phyloP scores from a whole-genome alignment of 176 grass and related monocot genomes.

The Neostapfia colusana region DNA sequence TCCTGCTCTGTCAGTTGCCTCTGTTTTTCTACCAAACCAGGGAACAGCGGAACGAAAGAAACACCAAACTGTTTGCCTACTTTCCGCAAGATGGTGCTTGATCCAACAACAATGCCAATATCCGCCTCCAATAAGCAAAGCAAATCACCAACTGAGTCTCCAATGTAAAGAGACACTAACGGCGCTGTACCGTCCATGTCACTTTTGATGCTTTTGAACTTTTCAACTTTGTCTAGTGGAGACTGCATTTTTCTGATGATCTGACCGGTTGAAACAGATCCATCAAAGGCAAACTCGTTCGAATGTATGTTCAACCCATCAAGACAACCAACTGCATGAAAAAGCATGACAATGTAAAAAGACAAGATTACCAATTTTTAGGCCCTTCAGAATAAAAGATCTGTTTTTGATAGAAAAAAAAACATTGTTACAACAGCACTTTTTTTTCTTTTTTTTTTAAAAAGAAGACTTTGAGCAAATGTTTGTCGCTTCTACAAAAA shows the following conservation, averaged over 20 bases:
- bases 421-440: neutral
- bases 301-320: slow-evolving; percentile 82
- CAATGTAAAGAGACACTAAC: slow-evolving; percentile 74
- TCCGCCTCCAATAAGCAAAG: slow-evolving; percentile 92
- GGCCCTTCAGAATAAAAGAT: neutral
- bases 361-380: slow-evolving; percentile 12
- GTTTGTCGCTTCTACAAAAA: neutral
- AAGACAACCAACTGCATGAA: slow-evolving; percentile 73
- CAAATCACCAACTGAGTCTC: slow-evolving; percentile 90
- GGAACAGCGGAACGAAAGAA: slow-evolving; percentile 67
- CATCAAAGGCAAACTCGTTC: slow-evolving; percentile 86
- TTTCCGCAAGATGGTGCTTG: slow-evolving; percentile 76
- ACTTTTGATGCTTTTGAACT: slow-evolving; percentile 66
- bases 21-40: slow-evolving; percentile 77
- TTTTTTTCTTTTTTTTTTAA: no score
- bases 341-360: slow-evolving; percentile 19
- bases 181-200: slow-evolving; percentile 9
- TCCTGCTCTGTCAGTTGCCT: slow-evolving; percentile 50
- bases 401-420: neutral
- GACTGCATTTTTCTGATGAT: slow-evolving; percentile 82
- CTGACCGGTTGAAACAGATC: slow-evolving; percentile 80
- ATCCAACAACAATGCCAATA: slow-evolving; percentile 92
- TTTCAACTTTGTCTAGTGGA: slow-evolving; percentile 70
- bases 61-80: slow-evolving; percentile 83
- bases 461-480: neutral